Percentiles rank a stretch among this genome's conserved stretches.
phyloP scores from a whole-genome alignment of 2,329 filamentous ascomycete species.

The Talaromyces verruculosus region DNA sequence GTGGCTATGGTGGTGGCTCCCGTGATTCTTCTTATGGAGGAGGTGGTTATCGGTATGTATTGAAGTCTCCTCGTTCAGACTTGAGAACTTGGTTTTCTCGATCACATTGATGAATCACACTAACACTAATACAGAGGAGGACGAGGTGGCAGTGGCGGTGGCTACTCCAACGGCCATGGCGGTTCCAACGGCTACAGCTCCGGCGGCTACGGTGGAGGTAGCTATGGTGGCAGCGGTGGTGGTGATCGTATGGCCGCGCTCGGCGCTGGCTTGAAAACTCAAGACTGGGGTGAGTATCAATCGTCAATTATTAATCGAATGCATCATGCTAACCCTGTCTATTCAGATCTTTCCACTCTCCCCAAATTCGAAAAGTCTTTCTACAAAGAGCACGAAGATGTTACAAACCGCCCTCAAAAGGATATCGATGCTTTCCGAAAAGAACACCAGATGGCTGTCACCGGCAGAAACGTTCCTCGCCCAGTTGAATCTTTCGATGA shows the following conservation, averaged over 20 bases:
- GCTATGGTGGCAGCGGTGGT: constrained; percentile 66
- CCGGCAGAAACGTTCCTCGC: constrained; percentile 79
- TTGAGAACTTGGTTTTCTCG: background rate
- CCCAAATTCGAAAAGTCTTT: constrained; percentile 99
- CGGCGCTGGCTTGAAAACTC: constrained; percentile 81
- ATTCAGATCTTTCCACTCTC: constrained; percentile 68
- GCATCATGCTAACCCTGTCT: constrained; percentile 30
- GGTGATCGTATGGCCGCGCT: constrained; percentile 95
- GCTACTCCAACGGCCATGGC: constrained; percentile 48
- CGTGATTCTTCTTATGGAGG: constrained; percentile 46
- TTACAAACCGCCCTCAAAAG: constrained; percentile 68
- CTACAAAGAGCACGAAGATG: constrained; percentile 90
- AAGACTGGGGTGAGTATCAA: constrained; percentile 74
- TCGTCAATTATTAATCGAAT: background rate
- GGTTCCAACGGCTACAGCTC: constrained; percentile 34
- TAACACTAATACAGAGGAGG: constrained; percentile 15
- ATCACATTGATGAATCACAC: constrained; percentile 2
- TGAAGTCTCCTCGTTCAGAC: constrained; percentile 15
- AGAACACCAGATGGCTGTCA: constrained; percentile 78
- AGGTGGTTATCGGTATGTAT: constrained; percentile 53
- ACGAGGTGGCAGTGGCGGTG: constrained; percentile 49
- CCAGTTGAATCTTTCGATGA: constrained; percentile 97
- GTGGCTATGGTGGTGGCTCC: constrained; percentile 46
- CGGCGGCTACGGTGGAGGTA: constrained; percentile 42
- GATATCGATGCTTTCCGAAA: constrained; percentile 89